phyloP scores from a whole-genome alignment of 768 basidiomycete genomes.

The Termitomyces sp. region DNA sequence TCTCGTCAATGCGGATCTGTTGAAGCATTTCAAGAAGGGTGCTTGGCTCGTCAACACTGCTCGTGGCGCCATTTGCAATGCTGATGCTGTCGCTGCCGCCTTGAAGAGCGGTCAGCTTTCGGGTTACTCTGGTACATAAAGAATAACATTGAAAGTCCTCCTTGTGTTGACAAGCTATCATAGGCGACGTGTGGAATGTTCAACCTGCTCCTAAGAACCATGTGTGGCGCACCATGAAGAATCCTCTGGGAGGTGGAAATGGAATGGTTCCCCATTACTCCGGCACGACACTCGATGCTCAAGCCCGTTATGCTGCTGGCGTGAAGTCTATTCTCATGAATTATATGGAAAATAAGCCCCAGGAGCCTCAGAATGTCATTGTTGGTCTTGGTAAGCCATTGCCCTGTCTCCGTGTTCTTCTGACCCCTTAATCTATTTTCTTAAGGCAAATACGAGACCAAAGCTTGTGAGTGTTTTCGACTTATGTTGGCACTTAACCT shows the following conservation, averaged over 20 bases:
- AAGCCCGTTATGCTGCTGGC: conserved; percentile 80
- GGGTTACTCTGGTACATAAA: conserved; percentile 47
- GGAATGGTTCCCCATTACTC: conserved; percentile 89
- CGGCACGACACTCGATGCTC: conserved; percentile 88
- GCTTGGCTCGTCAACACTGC: conserved; percentile 94
- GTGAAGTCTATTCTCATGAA: conserved; percentile 69
- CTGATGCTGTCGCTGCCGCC: conserved; percentile 75
- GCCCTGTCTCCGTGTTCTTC: conserved; percentile 11
- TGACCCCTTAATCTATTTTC: background rate
- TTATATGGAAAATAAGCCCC: conserved; percentile 60
- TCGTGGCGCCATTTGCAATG: conserved; percentile 88
- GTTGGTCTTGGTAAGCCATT: conserved; percentile 56
- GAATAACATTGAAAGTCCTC: background rate
- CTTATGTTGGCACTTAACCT: background rate
- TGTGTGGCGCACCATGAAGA: conserved; percentile 81
- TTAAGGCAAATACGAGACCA: conserved; percentile 42
- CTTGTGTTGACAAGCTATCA: background rate
- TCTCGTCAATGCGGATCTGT: conserved; percentile 77
- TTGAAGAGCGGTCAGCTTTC: conserved; percentile 72
- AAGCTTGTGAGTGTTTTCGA: conserved; percentile 36
- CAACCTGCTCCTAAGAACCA: conserved; percentile 89
- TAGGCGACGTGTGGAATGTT: conserved; percentile 79
- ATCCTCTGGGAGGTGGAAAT: conserved; percentile 81
- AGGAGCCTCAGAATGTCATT: conserved; percentile 82
- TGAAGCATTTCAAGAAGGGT: conserved; percentile 89